phyloP scores from a whole-genome alignment of 1,284 basidiomycete species.

The Hemileia vastatrix region DNA sequence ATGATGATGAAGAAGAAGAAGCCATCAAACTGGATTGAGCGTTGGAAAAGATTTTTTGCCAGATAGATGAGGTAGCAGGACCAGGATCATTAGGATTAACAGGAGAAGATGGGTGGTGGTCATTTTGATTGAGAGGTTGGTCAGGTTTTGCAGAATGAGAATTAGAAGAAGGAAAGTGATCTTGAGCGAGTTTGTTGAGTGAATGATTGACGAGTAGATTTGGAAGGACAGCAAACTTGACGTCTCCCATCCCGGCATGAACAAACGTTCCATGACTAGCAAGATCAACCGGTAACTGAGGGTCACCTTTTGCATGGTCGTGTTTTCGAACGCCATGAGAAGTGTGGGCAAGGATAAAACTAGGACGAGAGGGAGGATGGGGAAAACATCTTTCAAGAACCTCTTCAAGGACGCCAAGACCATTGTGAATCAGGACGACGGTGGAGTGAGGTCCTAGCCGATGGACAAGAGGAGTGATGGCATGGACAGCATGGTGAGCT shows the following conservation, averaged over 20 bases:
- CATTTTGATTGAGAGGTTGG: neutral
- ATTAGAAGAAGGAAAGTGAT: slow-evolving; percentile 19
- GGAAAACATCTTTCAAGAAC: slow-evolving; percentile 36
- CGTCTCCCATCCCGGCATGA: slow-evolving; percentile 63
- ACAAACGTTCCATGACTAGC: slow-evolving; percentile 45
- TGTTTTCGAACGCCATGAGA: slow-evolving; percentile 40
- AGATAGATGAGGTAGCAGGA: neutral
- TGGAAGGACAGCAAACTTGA: slow-evolving; percentile 70
- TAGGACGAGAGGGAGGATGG: slow-evolving; percentile 33
- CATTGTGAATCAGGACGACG: slow-evolving; percentile 42
- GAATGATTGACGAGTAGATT: slow-evolving; percentile 48
- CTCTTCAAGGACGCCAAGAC: slow-evolving; percentile 41
- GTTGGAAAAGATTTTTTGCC: neutral
- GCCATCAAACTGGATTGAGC: slow-evolving; percentile 34
- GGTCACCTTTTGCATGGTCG: slow-evolving; percentile 17
- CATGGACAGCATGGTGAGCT: slow-evolving; percentile 34
- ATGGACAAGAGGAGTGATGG: slow-evolving; percentile 31
- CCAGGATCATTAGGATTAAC: neutral
- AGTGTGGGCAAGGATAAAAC: slow-evolving; percentile 39
- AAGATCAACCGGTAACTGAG: neutral
- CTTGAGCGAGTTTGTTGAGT: slow-evolving; percentile 12
- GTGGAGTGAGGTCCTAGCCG: slow-evolving; percentile 39
- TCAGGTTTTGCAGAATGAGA: neutral
- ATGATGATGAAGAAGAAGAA: slow-evolving; percentile 35
- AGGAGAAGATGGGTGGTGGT: too few relatives aligned